Conservation (phyloP, 805 yeast species). For the Wickerhamomyces xylosicus region DNA sequence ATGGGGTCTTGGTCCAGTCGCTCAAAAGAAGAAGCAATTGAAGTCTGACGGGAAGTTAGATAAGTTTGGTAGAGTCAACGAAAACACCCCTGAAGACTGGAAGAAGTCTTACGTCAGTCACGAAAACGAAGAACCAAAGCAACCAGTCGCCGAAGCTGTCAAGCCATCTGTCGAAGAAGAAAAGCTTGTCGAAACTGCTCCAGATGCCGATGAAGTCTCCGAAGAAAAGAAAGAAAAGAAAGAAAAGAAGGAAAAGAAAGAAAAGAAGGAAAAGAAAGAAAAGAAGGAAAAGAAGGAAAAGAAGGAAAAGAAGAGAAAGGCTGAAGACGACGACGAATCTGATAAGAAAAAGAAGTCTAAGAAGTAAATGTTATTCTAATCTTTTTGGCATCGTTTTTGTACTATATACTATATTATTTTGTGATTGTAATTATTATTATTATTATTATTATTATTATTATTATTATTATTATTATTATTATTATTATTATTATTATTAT, state of each 20-base stretch:
- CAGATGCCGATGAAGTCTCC: slow-evolving; percentile 31
- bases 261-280: slow-evolving; percentile 44
- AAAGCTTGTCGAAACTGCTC: slow-evolving; percentile 17
- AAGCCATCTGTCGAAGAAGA: slow-evolving; percentile 28
- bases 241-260: slow-evolving; percentile 56
- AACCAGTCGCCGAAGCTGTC: slow-evolving; percentile 21
- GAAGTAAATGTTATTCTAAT: slow-evolving; percentile 21
- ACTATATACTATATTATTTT: not conserved
- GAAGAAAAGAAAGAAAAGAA: slow-evolving; percentile 46
- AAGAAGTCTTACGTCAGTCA: slow-evolving; percentile 73
- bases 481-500: no score
- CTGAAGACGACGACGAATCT: slow-evolving; percentile 41
- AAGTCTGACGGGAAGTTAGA: slow-evolving; percentile 96
- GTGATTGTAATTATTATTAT: no score
- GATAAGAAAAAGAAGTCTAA: slow-evolving; percentile 38
- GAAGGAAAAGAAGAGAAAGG: slow-evolving; percentile 48
- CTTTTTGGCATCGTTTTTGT: no score
- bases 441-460: no score
- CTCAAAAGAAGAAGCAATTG: slow-evolving; percentile 96
- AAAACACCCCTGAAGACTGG: slow-evolving; percentile 91
- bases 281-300: slow-evolving; percentile 42
- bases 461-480: no score
- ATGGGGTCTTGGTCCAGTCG: slow-evolving; percentile 99
- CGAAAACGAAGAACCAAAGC: slow-evolving; percentile 44
- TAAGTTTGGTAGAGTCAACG: slow-evolving; percentile 88